Percentiles rank a stretch among this genome's conserved stretches.
Conservation (phyloP, 208 protist species). For the Acanthamoeba sp. region DNA sequence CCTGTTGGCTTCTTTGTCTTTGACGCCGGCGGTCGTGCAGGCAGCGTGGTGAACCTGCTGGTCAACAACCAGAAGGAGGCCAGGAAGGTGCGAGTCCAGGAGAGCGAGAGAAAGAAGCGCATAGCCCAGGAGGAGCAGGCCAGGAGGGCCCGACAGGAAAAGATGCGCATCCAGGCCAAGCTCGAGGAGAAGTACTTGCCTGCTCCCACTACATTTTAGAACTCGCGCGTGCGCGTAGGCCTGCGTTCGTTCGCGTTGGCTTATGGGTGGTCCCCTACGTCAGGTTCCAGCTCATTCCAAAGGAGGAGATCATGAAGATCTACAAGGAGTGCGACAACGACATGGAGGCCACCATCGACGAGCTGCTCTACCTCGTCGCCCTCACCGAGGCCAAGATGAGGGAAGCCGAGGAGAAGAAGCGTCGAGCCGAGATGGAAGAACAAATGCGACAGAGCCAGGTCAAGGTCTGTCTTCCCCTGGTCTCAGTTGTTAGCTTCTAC, state of each 20-base stretch:
- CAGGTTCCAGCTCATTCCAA: slow-evolving; percentile 31
- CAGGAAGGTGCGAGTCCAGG: not conserved
- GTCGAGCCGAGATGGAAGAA: not conserved
- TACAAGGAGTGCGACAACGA: slow-evolving; percentile 35
- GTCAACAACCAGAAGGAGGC: slow-evolving; percentile 5
- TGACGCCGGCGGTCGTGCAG: no score
- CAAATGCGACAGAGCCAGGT: not conserved
- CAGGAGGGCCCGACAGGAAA: not conserved
- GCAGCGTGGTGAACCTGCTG: not conserved
- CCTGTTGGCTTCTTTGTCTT: not conserved
- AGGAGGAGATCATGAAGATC: slow-evolving; percentile 61
- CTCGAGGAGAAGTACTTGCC: slow-evolving; percentile 19
- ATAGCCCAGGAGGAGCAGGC: not conserved
- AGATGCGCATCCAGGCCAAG: slow-evolving; percentile 11
- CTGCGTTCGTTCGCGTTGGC: not conserved
- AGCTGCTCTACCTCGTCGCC: slow-evolving; percentile 52
- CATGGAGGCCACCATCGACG: slow-evolving; percentile 63
- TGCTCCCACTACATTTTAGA: not conserved
- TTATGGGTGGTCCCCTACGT: not conserved
- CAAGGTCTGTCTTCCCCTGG: not conserved
- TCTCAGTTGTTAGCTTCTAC: not conserved
- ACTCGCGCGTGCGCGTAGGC: no score
- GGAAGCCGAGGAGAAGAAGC: not conserved
- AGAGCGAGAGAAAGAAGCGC: slow-evolving; percentile 13
- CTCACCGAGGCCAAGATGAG: slow-evolving; percentile 64